These are phyloP conservation scores for Staphylotrichum tortipilum DNA, from an alignment of 495 filamentous ascomycete species.

Conservation along the genomic window DNA sequence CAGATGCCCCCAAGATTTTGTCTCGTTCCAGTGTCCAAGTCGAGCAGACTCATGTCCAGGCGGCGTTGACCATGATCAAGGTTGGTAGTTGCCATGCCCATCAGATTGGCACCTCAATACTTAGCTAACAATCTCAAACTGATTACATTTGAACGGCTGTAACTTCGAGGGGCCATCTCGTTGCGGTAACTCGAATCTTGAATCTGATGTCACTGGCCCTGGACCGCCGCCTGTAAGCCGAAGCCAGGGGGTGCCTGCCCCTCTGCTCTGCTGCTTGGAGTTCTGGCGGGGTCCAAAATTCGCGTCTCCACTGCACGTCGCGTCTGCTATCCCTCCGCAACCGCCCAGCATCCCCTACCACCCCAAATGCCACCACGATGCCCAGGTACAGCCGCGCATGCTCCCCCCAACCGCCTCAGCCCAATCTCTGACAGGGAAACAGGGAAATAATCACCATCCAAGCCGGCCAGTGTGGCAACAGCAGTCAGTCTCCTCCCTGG, in stretches of 20 bases:
- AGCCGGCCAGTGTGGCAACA: constrained; percentile 98
- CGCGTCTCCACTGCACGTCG: constrained; percentile 16
- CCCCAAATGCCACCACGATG: constrained; percentile 35
- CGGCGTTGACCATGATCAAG: too few relatives aligned
- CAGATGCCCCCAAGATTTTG: too few relatives aligned
- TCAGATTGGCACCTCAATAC: too few relatives aligned
- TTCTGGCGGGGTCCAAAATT: constrained; percentile 15
- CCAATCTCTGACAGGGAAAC: not conserved
- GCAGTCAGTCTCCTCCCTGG: constrained; percentile 55
- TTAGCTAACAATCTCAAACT: too few relatives aligned
- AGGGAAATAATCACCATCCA: constrained; percentile 99
- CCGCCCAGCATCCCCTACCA: not conserved
- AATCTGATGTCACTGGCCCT: too few relatives aligned
- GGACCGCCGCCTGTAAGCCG: too few relatives aligned
- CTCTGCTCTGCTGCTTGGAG: not conserved
- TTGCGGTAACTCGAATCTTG: too few relatives aligned
- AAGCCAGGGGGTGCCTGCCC: constrained; percentile 1
- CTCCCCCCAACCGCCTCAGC: not conserved
- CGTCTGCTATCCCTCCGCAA: constrained; percentile 1
- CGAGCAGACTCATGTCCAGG: too few relatives aligned
- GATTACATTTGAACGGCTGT: too few relatives aligned
- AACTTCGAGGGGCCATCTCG: too few relatives aligned
- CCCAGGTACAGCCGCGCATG: constrained; percentile 34
- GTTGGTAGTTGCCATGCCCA: too few relatives aligned
- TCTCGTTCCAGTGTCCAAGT: too few relatives aligned